Conservation (phyloP, 179 eudicot species). For the Beta lomatogona region DNA sequence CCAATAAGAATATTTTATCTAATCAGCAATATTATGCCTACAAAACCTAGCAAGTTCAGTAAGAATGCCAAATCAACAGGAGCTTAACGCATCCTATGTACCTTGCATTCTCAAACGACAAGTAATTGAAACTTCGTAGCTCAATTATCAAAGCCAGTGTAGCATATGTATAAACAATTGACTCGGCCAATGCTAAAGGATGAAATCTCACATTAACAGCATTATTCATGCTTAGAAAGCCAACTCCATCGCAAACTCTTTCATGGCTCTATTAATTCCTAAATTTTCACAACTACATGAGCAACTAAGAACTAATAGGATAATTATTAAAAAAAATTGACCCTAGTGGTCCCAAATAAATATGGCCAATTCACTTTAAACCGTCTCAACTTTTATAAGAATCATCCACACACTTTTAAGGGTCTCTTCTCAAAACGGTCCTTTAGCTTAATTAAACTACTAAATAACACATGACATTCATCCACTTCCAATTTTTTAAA, state of each 20-base stretch:
- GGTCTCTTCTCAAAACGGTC: too few relatives aligned
- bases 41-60: neutral
- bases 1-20: neutral
- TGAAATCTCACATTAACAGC: neutral
- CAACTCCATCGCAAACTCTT: neutral
- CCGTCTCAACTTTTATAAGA: too few relatives aligned
- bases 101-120: neutral
- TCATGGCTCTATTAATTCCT: neutral
- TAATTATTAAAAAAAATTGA: too few relatives aligned
- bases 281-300: neutral
- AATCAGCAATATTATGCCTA: neutral
- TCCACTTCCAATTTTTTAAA: too few relatives aligned
- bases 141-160: neutral
- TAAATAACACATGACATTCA: too few relatives aligned
- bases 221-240: neutral
- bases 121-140: neutral
- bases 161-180: neutral
- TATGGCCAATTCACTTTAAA: too few relatives aligned
- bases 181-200: neutral
- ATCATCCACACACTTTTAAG: too few relatives aligned
- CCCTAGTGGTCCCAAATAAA: too few relatives aligned
- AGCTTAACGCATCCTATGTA: neutral
- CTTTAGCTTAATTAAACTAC: too few relatives aligned
- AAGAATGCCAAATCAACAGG: neutral
- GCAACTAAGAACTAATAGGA: too few relatives aligned